phyloP scores from a whole-genome alignment of 2,329 filamentous ascomycete species.

The Penicillium aurantiogriseum region DNA sequence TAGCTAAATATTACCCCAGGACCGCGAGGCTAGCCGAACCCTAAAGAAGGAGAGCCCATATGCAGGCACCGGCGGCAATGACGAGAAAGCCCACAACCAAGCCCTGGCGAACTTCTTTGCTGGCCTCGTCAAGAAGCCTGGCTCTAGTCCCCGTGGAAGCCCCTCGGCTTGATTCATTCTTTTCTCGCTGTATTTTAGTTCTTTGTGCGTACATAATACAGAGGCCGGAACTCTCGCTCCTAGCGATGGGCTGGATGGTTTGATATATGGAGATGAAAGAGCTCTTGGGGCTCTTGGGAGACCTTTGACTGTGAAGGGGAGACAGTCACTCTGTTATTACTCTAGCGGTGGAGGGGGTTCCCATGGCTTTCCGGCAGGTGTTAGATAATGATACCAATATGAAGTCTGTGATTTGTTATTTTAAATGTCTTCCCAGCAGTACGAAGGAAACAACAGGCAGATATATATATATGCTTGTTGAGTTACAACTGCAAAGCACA shows the following conservation, averaged over 20 bases:
- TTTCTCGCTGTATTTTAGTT: constrained; percentile 27
- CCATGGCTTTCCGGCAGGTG: constrained; percentile 25
- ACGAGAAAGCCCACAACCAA: constrained; percentile 58
- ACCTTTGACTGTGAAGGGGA: background rate
- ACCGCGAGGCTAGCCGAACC: constrained; percentile 44
- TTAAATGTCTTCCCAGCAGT: background rate
- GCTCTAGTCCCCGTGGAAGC: constrained; percentile 39
- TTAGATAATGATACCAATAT: constrained; percentile 33
- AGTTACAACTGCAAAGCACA: background rate
- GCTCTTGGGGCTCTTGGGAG: background rate
- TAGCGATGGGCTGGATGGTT: constrained; percentile 7
- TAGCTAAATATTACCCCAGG: constrained; percentile 29
- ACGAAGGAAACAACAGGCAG: background rate
- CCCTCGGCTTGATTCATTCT: constrained; percentile 29
- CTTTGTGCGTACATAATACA: constrained; percentile 25
- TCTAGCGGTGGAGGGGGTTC: constrained; percentile 16
- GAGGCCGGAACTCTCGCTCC: constrained; percentile 6
- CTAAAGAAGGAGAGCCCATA: constrained; percentile 34
- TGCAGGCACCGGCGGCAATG: constrained; percentile 30
- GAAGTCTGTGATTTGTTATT: constrained; percentile 16
- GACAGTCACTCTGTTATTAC: constrained; percentile 12
- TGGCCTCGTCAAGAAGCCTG: constrained; percentile 55
- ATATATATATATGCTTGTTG: background rate
- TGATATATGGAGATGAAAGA: constrained; percentile 11
- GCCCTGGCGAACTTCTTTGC: constrained; percentile 61